Percentiles rank a stretch among this genome's conserved stretches.
phyloP scores from a whole-genome alignment of 306 rosid genomes.

The Cicer bijugum region DNA sequence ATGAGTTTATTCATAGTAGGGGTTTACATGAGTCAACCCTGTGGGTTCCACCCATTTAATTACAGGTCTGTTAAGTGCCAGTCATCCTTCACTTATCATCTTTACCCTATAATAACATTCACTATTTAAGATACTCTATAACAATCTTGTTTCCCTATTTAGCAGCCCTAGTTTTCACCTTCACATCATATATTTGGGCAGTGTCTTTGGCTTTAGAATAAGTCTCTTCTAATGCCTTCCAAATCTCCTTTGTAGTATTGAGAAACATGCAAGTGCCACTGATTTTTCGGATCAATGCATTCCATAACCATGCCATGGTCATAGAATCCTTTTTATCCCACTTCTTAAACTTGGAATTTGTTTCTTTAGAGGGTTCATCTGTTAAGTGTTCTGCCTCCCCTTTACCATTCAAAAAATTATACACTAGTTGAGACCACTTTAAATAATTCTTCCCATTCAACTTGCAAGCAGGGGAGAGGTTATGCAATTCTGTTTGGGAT shows the following conservation, averaged over 20 bases:
- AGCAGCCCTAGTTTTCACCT: neutral
- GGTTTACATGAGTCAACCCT: constrained; percentile 4
- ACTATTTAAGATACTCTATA: neutral
- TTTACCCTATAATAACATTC: too few relatives aligned
- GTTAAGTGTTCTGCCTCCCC: neutral
- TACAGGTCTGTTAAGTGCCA: too few relatives aligned
- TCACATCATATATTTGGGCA: constrained; percentile 1
- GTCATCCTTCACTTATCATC: too few relatives aligned
- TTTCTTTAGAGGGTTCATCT: neutral
- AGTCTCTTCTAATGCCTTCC: neutral
- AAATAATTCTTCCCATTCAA: neutral
- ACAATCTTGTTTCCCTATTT: neutral
- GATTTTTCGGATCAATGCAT: neutral
- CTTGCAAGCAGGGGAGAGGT: neutral
- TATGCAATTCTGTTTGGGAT: neutral
- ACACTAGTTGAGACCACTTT: neutral
- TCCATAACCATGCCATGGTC: neutral
- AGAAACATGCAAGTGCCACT: constrained; percentile 1
- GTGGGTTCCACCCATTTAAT: neutral
- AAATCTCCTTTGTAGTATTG: neutral
- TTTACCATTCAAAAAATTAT: neutral
- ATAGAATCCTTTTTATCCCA: neutral
- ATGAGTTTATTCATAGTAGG: constrained; percentile 1
- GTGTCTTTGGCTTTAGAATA: constrained; percentile 22
- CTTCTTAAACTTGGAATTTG: neutral